Conservation (phyloP, 352 stramenopile species). For the Globisporangium megalacanthum region DNA sequence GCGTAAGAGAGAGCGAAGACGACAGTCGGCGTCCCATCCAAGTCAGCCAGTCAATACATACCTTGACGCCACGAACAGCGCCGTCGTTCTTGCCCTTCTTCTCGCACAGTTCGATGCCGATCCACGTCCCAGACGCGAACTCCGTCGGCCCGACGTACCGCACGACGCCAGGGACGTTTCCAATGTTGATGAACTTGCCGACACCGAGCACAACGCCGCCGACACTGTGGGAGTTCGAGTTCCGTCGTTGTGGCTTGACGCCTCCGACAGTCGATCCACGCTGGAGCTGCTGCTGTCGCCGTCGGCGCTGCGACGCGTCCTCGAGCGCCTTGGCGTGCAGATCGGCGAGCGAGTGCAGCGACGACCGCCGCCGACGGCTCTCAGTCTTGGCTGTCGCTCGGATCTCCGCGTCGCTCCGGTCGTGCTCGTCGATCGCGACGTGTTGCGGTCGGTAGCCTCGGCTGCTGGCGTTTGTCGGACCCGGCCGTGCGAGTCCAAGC, state of each 20-base stretch:
- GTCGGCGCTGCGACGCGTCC: background rate
- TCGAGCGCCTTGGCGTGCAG: constrained; percentile 17
- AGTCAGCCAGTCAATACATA: background rate
- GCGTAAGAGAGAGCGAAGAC: background rate
- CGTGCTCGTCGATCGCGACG: constrained; percentile 7
- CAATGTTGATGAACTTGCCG: constrained; percentile 54
- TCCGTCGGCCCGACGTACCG: constrained; percentile 59
- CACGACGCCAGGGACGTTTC: constrained; percentile 51
- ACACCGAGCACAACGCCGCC: constrained; percentile 35
- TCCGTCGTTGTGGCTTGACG: constrained; percentile 15
- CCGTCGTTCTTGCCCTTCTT: constrained; percentile 64
- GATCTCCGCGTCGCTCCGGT: background rate
- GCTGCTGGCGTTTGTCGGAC: constrained; percentile 10
- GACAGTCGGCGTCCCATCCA: background rate
- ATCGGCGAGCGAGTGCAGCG: constrained; percentile 43
- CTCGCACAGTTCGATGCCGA: constrained; percentile 64
- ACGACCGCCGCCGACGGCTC: constrained; percentile 13
- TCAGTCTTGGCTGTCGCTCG: background rate
- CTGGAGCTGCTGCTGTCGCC: background rate
- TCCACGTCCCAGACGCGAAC: constrained; percentile 61
- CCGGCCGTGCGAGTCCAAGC: background rate
- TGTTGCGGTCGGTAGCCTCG: background rate
- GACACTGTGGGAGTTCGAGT: constrained; percentile 32
- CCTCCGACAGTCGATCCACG: background rate
- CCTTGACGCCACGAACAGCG: constrained; percentile 38